A percentile compares a stretch with the other conserved stretches of the same genome.
phyloP scores from a whole-genome alignment of 1,284 basidiomycete genomes.

The Cutaneotrichosporon mucoides region DNA sequence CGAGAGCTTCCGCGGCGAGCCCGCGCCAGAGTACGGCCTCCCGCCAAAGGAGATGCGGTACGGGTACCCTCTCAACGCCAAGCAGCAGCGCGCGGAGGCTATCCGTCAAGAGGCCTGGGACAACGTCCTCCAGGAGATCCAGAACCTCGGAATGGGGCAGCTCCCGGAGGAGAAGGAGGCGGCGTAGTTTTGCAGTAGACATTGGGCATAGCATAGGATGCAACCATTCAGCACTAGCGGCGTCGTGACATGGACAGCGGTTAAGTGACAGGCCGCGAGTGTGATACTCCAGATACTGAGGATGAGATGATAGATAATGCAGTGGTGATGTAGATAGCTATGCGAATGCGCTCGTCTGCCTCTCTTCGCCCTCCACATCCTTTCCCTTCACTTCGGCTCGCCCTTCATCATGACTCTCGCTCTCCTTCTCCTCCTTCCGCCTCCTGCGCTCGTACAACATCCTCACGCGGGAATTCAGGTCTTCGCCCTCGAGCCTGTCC shows the following conservation, averaged over 20 bases:
- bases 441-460: background rate
- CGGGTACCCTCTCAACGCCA: slow-evolving; percentile 37
- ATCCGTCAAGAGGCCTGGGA: slow-evolving; percentile 31
- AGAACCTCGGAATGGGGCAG: slow-evolving; percentile 13
- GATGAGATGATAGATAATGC: background rate
- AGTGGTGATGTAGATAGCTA: slow-evolving; percentile 2
- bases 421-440: background rate
- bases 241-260: background rate
- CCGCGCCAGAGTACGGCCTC: slow-evolving; percentile 64
- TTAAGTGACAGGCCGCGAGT: background rate
- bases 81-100: slow-evolving; percentile 22
- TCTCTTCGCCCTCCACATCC: background rate
- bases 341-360: background rate
- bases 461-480: background rate
- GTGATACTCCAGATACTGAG: background rate
- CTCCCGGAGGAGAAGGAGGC: background rate
- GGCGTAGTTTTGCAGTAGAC: background rate
- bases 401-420: background rate
- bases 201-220: slow-evolving; percentile 1
- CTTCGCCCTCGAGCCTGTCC: background rate
- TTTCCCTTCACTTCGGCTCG: background rate
- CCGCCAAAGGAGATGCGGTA: slow-evolving; percentile 53
- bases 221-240: slow-evolving; percentile 5
- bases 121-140: slow-evolving; percentile 23
- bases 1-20: slow-evolving; percentile 20